Conservation (phyloP, 1,284 basidiomycete species). For the Heterobasidion irregulare region DNA sequence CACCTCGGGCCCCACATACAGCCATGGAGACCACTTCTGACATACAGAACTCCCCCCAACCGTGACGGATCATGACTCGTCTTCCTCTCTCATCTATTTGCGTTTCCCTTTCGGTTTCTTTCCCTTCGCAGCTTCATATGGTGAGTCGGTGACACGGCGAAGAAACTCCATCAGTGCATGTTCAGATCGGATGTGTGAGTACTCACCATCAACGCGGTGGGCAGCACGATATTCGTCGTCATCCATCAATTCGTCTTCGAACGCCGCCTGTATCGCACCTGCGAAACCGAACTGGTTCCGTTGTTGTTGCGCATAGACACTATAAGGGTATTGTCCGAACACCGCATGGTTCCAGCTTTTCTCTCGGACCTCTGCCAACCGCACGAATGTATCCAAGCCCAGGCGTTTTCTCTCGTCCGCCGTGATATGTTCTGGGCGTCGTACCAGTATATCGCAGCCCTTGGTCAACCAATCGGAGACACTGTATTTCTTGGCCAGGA, state of each 20-base stretch:
- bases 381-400: background rate
- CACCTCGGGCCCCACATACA: no score
- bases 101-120: no score
- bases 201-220: no score
- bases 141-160: no score
- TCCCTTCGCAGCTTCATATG: no score
- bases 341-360: background rate
- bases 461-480: background rate
- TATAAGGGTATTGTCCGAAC: background rate
- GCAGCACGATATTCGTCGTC: background rate
- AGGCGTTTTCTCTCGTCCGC: background rate
- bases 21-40: no score
- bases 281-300: background rate
- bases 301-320: background rate
- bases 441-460: background rate
- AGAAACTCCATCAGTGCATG: no score
- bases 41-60: no score
- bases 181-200: no score
- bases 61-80: no score
- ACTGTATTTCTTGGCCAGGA: background rate
- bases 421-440: background rate
- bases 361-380: background rate
- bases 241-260: background rate
- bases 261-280: background rate
- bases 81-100: no score